Base-by-base conservation (phyloP, 2,329 filamentous ascomycete genomes). In the Scopulariopsis brevicaulis region DNA sequence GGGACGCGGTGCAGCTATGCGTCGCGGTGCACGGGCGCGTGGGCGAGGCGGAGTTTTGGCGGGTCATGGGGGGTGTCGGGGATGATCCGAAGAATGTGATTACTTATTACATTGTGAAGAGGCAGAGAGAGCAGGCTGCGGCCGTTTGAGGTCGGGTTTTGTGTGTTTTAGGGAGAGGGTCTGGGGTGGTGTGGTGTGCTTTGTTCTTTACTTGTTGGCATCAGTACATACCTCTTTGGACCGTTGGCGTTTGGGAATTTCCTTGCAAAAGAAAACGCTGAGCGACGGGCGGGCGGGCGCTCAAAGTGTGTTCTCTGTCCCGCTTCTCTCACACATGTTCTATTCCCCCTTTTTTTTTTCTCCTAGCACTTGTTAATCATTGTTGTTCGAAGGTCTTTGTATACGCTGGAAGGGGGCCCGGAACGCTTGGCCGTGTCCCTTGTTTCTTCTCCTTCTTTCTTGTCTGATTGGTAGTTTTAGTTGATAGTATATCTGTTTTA, bases 1-100 rank as follows among this genome's bases (percentile, higher is more conserved):
- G 90, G 77, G 87, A 89, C 60, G 86, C 87, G n/a, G 85, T 91
- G 53, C 84, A 89, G 67, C 77, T 91, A n/a, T 90, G 87, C 64
- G 84, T 90, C 28, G 83, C 85, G 59, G 71, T 91, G 60, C 86
- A 91, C 67, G 75, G 77, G 53, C 71, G 80, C 12, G 76, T 86
- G 10, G 83, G 83, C 14, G 82, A 85, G 58, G 70, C 65, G 11
- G 66, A 65, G 34, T 92, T 92, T 67, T 93, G 88, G 88, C 79
- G 78, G 37, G 78, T 79, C 25, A 75, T 91, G 64, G 81, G 77
- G 59, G 78, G 74, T 11, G 77, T 88, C 35, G 80, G 82, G 65
- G 87, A 90, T 62, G 87, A 89, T 62, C 83, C 87, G 24, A 82
- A 90, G 74, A 90, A 85, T 63, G 70, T 92, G 60, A 84, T 92